Conservation (phyloP, 1,139 yeast species). For the Diutina mesorugosa region DNA sequence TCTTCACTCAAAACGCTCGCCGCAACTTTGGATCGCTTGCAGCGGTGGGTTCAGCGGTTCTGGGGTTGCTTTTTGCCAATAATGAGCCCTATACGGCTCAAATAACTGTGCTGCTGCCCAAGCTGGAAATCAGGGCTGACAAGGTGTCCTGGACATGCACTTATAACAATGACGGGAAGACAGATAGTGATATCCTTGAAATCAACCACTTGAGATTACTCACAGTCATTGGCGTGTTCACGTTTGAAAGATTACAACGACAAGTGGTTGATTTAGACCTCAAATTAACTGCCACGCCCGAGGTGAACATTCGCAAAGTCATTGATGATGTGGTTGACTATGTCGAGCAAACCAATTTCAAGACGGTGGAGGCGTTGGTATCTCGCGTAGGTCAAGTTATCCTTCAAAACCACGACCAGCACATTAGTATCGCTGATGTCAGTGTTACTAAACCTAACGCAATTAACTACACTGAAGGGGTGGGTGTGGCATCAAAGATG, state of each 20-base stretch:
- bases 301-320: conserved; percentile 17
- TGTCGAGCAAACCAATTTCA: conserved; percentile 66
- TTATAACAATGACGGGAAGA: conserved; percentile 9
- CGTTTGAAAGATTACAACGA: conserved; percentile 70
- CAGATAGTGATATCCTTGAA: conserved; percentile 24
- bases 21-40: background rate
- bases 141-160: conserved; percentile 26
- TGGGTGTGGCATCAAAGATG: conserved; percentile 52
- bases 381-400: conserved; percentile 58
- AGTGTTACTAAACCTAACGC: conserved; percentile 82
- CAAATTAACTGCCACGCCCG: conserved; percentile 27
- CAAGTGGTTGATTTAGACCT: conserved; percentile 64
- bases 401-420: conserved; percentile 22
- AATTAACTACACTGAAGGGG: conserved; percentile 74
- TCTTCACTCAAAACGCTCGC: background rate
- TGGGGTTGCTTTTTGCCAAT: background rate
- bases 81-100: no score
- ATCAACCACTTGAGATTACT: conserved; percentile 45
- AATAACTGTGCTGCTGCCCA: conserved; percentile 8
- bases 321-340: conserved; percentile 37
- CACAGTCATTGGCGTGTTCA: conserved; percentile 82
- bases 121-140: conserved; percentile 46
- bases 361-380: conserved; percentile 88
- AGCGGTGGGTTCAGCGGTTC: background rate
- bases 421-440: conserved; percentile 16